Evolutionary conservation across 257 asterid genomes (phyloP), one percentile per base, ranked within the genome.

Genomic region (Coffea canephora): DNA sequence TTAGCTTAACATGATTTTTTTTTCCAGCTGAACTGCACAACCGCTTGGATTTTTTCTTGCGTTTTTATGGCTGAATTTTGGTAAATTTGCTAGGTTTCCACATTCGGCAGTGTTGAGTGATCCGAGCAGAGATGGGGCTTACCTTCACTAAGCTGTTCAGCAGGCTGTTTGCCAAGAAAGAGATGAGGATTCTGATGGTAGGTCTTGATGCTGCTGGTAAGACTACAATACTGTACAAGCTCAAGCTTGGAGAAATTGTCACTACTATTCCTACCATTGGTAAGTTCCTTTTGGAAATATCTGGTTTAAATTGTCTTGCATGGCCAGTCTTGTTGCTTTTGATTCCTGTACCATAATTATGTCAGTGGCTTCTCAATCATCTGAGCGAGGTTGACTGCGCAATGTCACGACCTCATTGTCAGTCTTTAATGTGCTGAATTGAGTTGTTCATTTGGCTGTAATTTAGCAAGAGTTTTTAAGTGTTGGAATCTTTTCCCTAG

Each of bases 201-300:
- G 84, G 86, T 80, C 88, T 85, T 65, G 88, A 85, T 77, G 88
- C 88, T 57, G 86, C 88, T 77, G 86, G 88, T 83, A 85, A 85
- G 82, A 85, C 86, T 49, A 85, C 86, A 75, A 85, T 85, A 74
- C 67, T 85, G 71, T 85, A 85, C 85, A 85, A 85, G 75, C 86
- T 85, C 75, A 85, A 85, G 78, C 88, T 85, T 39, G 88, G 88
- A 72, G 88, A 85, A 78, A 85, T 85, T 50, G 88, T 85, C 49
- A 85, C 88, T 41, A 85, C 88, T 36, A 85, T 85, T 69, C 88
- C 88, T 1, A 82, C 88, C 16, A 85, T 85, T 7, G 88, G 88
- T 85, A 79, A 79, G 86, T 79, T 31, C 39, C 46, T 78, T 31
- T 74, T 48, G 65, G n/a, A 6, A 21, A 48, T 61, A 15, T 19